Evolutionary conservation across 441 rosid genomes (phyloP).

Genomic region (Gossypium gossypioides): DNA sequence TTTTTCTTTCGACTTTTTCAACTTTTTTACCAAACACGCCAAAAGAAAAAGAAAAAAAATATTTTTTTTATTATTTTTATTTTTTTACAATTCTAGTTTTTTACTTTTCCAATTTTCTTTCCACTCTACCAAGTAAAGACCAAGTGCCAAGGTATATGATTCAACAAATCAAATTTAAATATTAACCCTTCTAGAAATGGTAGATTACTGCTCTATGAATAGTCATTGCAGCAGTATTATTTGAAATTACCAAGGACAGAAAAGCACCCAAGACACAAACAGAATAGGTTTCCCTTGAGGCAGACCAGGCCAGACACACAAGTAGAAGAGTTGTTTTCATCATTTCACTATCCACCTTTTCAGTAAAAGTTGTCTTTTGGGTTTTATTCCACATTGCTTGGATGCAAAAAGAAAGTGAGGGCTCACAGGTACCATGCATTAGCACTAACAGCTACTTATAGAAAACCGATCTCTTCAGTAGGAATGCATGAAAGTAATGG

Average conservation of each 20-base stretch:
- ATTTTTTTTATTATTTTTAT: too few species aligned
- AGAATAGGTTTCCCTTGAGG: not conserved
- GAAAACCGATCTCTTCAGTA: not conserved
- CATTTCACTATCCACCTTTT: not conserved
- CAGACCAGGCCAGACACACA: not conserved
- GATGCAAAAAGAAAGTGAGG: not conserved
- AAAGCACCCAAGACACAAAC: not conserved
- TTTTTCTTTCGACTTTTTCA: too few species aligned
- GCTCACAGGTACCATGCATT: not conserved
- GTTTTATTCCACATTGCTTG: not conserved
- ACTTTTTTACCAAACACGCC: too few species aligned
- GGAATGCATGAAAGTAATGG: not conserved
- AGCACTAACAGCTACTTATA: not conserved
- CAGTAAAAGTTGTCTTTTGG: not conserved
- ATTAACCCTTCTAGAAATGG: not conserved
- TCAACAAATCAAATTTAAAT: too few species aligned
- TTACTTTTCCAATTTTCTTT: too few species aligned
- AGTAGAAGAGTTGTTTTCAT: not conserved
- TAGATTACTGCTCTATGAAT: not conserved
- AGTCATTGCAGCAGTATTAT: conserved; percentile 1
- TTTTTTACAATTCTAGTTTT: too few species aligned
- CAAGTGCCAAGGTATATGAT: too few species aligned
- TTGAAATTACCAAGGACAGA: not conserved
- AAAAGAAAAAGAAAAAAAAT: too few species aligned
- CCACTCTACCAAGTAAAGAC: too few species aligned